Evolutionary conservation across 768 basidiomycete species (phyloP).

Genomic region (Tricholomella constricta): DNA sequence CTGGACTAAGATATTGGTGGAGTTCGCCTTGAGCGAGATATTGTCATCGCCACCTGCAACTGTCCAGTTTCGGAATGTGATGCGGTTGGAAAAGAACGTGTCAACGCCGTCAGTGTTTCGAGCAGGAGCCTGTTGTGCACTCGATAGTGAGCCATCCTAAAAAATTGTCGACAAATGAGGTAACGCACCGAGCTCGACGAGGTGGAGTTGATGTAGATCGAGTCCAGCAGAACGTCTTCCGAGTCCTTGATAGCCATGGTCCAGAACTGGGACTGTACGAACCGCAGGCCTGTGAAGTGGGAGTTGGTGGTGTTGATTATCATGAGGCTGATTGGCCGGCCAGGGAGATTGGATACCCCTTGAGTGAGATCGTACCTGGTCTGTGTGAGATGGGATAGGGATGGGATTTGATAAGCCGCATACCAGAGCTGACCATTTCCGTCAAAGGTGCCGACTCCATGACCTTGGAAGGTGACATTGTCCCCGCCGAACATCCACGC

Average conservation of each 20-base stretch:
- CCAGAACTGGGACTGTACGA: constrained; percentile 46
- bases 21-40: constrained; percentile 42
- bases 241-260: constrained; percentile 38
- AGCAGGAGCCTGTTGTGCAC: constrained; percentile 22
- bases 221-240: constrained; percentile 36
- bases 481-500: constrained; percentile 40
- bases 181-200: constrained; percentile 30
- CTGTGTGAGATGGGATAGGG: constrained; percentile 1
- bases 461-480: constrained; percentile 28
- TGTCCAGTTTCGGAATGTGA: constrained; percentile 39
- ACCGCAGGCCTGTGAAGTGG: constrained; percentile 34
- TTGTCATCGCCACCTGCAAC: constrained; percentile 41
- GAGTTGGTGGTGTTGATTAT: constrained; percentile 38
- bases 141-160: not conserved
- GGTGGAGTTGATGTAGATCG: constrained; percentile 42
- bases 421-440: constrained; percentile 45
- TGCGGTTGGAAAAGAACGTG: constrained; percentile 38
- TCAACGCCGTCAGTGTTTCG: constrained; percentile 42
- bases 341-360: constrained; percentile 38
- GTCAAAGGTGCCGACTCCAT: constrained; percentile 39
- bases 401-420: no score
- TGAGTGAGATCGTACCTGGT: constrained; percentile 38
- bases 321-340: constrained; percentile 38
- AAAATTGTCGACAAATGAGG: not conserved
- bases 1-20: constrained; percentile 40